Percentiles rank a stretch among this genome's conserved stretches.
Conservation (phyloP, 768 basidiomycete genomes). For the Termitomyces sp. region DNA sequence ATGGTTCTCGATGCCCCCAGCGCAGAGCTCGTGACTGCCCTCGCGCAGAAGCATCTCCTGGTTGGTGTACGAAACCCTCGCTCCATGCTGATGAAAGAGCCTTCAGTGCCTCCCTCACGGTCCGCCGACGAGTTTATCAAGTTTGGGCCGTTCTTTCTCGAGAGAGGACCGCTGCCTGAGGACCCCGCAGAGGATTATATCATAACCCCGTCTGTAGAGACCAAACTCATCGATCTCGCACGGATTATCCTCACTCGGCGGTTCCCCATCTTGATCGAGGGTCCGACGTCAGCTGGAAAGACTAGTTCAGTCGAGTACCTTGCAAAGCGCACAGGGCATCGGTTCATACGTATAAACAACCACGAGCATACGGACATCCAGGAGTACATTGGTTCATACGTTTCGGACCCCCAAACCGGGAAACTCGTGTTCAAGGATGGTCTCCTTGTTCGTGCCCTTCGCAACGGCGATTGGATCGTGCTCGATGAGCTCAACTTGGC, state of each 20-base stretch:
- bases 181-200: slow-evolving; percentile 81
- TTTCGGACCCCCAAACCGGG: slow-evolving; percentile 90
- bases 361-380: slow-evolving; percentile 99
- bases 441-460: slow-evolving; percentile 86
- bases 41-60: slow-evolving; percentile 80
- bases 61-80: slow-evolving; percentile 75
- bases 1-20: slow-evolving; percentile 86
- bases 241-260: slow-evolving; percentile 84
- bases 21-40: slow-evolving; percentile 56
- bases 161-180: slow-evolving; percentile 67
- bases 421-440: slow-evolving; percentile 95
- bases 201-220: slow-evolving; percentile 92
- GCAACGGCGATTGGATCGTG: slow-evolving; percentile 95
- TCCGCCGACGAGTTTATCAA: slow-evolving; percentile 64
- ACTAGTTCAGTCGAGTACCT: slow-evolving; percentile 97
- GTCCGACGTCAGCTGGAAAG: slow-evolving; percentile 96
- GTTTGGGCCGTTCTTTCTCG: slow-evolving; percentile 90
- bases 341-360: slow-evolving; percentile 97
- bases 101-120: slow-evolving; percentile 47
- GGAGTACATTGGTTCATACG: slow-evolving; percentile 96
- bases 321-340: slow-evolving; percentile 89
- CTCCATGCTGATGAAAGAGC: slow-evolving; percentile 73
- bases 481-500: slow-evolving; percentile 97
- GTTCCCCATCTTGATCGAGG: slow-evolving; percentile 96
- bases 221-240: slow-evolving; percentile 92